A percentile compares a stretch with the other conserved stretches of the same genome.
Conservation (phyloP, 1,284 basidiomycete genomes). For the Sanghuangporus weigelae region DNA sequence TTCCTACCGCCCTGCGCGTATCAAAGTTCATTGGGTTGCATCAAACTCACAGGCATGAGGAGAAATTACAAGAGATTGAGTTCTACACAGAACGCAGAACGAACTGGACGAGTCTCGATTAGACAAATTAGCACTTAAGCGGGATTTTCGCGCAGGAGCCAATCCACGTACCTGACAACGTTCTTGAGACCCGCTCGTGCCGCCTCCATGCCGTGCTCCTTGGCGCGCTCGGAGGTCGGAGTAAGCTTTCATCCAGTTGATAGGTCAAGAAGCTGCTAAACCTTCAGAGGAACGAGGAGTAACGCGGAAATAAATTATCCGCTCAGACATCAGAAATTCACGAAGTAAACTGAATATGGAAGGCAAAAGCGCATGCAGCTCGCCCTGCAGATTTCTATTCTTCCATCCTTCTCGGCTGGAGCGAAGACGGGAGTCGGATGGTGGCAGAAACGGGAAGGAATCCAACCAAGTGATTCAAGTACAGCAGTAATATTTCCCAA, state of each 20-base stretch:
- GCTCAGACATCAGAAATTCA: background rate
- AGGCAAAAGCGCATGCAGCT: background rate
- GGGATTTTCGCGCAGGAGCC: background rate
- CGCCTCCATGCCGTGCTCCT: background rate
- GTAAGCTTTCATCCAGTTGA: background rate
- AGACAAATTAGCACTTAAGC: conserved; percentile 1
- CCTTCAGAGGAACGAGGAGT: background rate
- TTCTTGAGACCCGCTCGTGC: background rate
- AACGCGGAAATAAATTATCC: background rate
- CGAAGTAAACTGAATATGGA: conserved; percentile 1
- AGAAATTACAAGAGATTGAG: background rate
- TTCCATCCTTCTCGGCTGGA: background rate
- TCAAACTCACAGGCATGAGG: background rate
- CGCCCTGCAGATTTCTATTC: background rate
- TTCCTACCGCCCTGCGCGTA: too few species aligned
- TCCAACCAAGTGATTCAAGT: background rate
- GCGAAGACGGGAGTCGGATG: background rate
- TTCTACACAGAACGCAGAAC: background rate
- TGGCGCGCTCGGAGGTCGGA: background rate
- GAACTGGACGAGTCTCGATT: background rate
- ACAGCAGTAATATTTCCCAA: background rate
- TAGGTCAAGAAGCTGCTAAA: background rate
- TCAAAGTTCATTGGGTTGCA: too few species aligned
- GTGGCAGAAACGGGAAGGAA: background rate
- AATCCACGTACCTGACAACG: background rate